Evolutionary conservation across 805 yeast species (phyloP), one percentile per base, ranked within the genome.

Genomic region (Nakazawaea wyomingensis): DNA sequence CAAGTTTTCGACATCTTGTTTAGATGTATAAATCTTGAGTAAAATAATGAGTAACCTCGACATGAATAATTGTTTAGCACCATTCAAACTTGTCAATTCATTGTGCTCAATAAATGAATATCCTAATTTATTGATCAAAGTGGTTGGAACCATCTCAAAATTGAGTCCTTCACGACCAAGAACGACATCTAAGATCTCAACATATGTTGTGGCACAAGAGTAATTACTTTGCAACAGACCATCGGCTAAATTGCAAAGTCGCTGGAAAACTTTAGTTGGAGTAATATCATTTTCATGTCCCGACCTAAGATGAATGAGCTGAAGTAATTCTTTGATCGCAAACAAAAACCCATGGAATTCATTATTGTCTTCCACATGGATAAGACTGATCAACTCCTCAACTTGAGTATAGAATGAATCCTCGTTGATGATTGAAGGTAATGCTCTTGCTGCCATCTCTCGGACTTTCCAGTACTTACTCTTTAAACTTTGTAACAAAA

Each of bases 381-480:
- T 20, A 11, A 29, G 8, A 22, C 39, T 40, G 22, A 68, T 35
- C 7, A 73, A 50, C 0, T 43, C 28, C 3, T 38, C 26, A 5
- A 68, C 54, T 27, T 68, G 67, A 4, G 50, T 49, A 1, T 52
- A 45, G 2, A 62, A 52, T 7, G 62, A 56, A 1, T 61, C 65
- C 1, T 54, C 50, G 7, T 63, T 47, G 11, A 75, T 57, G 37
- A 82, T 59, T 0, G 81, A 62, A 0, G 82, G 75, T 2, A 86
- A 53, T 4, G 88, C 76, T 54, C 80, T 71, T 0, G 96, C 86
- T 0, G 96, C 85, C 76, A 86, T 76, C 55, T 90, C 96, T 48
- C 99, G 72, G 7, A 93, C 72, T 53, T 88, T 88, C 96, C 96
- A 91, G 43, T 71, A 66, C 34, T 60, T 61, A 46, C 78, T 74